phyloP scores from a whole-genome alignment of 169 alveolate species.

The Babesia divergens region DNA sequence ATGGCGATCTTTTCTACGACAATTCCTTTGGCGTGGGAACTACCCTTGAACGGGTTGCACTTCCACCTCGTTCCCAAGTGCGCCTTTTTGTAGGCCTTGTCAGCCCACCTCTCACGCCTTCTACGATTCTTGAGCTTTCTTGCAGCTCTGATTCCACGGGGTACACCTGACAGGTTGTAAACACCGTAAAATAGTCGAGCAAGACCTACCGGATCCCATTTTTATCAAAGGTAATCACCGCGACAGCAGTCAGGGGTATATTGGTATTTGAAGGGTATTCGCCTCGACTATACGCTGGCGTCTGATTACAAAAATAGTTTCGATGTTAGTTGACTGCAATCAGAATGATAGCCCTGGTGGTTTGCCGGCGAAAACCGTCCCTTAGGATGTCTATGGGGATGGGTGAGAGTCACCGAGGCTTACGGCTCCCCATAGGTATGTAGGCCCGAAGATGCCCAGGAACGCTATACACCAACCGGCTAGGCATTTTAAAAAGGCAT shows the following conservation, averaged over 20 bases:
- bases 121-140: conserved; percentile 96
- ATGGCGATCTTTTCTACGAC: conserved; percentile 98
- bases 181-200: neutral
- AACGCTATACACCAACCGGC: too few species aligned
- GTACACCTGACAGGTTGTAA: conserved; percentile 82
- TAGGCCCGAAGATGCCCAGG: too few species aligned
- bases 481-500: too few species aligned
- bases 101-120: conserved; percentile 97
- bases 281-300: neutral
- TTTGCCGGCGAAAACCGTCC: too few species aligned
- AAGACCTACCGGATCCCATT: conserved; percentile 43
- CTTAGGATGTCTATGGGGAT: neutral
- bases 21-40: conserved; percentile 99
- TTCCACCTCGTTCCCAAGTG: conserved; percentile 94
- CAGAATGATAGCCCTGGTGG: too few species aligned
- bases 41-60: conserved; percentile 97
- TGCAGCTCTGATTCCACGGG: conserved; percentile 97
- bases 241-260: neutral
- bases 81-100: conserved; percentile 95
- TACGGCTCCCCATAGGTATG: neutral
- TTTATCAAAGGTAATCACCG: neutral
- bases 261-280: too few species aligned
- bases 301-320: neutral
- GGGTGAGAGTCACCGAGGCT: neutral
- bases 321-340: neutral